Evolutionary conservation across 805 yeast genomes (phyloP).

Genomic region (Zygosaccharomyces lentus): DNA sequence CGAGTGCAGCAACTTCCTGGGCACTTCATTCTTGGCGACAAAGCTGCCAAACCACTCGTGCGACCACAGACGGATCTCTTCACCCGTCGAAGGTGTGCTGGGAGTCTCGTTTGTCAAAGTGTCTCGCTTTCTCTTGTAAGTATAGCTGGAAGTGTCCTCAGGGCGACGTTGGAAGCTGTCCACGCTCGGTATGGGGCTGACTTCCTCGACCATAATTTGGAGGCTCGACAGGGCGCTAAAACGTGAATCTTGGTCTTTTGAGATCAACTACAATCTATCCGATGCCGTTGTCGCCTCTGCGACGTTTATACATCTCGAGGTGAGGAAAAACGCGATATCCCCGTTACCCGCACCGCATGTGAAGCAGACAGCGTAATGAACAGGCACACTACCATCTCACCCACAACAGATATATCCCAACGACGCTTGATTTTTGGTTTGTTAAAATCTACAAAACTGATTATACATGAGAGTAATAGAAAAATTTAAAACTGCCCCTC

Average conservation of each 20-base stretch:
- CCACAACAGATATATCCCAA: not conserved
- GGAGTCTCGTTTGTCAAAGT: not conserved
- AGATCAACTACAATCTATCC: not conserved
- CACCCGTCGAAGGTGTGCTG: not conserved
- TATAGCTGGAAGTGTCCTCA: not conserved
- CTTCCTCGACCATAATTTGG: slow-evolving; percentile 9
- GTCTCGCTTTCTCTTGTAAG: slow-evolving; percentile 6
- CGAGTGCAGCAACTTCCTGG: slow-evolving; percentile 83
- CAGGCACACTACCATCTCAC: not conserved
- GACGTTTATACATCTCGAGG: slow-evolving; percentile 3
- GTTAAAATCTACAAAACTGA: slow-evolving; percentile 28
- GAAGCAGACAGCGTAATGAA: not conserved
- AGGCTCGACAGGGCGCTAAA: not conserved
- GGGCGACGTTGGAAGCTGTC: slow-evolving; percentile 1
- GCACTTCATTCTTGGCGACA: slow-evolving; percentile 77
- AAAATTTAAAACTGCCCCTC: slow-evolving; percentile 19
- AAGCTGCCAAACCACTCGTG: slow-evolving; percentile 48
- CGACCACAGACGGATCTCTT: slow-evolving; percentile 36
- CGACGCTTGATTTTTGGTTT: slow-evolving; percentile 14
- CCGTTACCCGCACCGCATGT: slow-evolving; percentile 5
- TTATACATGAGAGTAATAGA: slow-evolving; percentile 23
- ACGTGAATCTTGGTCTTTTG: not conserved
- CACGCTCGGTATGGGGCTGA: slow-evolving; percentile 11
- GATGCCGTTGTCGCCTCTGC: not conserved
- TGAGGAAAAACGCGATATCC: not conserved